phyloP scores from a whole-genome alignment of 2,329 filamentous ascomycete species.

The Penicillium oxalicum region DNA sequence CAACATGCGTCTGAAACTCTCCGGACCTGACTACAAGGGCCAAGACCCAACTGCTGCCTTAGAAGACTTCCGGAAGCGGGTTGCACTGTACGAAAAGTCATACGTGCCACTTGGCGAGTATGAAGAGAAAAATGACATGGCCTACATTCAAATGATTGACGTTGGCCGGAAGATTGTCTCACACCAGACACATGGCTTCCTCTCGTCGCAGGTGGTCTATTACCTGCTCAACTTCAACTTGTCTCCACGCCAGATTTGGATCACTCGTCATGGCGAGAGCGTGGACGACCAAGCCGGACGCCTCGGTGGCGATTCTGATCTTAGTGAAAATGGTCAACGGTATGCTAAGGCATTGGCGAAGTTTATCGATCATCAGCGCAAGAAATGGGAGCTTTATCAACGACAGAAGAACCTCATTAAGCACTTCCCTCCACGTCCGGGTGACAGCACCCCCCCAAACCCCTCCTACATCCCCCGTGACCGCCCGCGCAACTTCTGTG shows the following conservation, averaged over 20 bases:
- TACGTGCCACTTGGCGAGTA: constrained; percentile 87
- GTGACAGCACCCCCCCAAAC: constrained; percentile 91
- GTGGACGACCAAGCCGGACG: constrained; percentile 79
- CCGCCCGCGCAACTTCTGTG: constrained; percentile 79
- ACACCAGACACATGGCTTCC: constrained; percentile 83
- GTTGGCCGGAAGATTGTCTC: constrained; percentile 91
- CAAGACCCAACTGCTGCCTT: constrained; percentile 83
- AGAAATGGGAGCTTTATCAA: constrained; percentile 77
- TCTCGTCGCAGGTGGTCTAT: constrained; percentile 85
- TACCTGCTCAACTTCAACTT: constrained; percentile 97
- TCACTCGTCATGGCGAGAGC: constrained; percentile 90
- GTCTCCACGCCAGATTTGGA: constrained; percentile 93
- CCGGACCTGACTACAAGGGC: constrained; percentile 89
- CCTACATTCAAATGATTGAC: constrained; percentile 97
- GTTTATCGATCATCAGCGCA: constrained; percentile 76
- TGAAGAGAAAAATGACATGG: constrained; percentile 83
- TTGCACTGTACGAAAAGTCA: constrained; percentile 87
- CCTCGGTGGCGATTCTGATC: constrained; percentile 81
- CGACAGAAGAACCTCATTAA: constrained; percentile 68
- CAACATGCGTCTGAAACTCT: constrained; percentile 95
- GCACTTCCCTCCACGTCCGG: constrained; percentile 82
- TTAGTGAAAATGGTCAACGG: constrained; percentile 71
- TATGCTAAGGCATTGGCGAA: constrained; percentile 74
- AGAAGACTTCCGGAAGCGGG: constrained; percentile 85
- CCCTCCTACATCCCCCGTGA: constrained; percentile 62